phyloP scores from a whole-genome alignment of 441 rosid genomes.

The Adansonia gregorii region DNA sequence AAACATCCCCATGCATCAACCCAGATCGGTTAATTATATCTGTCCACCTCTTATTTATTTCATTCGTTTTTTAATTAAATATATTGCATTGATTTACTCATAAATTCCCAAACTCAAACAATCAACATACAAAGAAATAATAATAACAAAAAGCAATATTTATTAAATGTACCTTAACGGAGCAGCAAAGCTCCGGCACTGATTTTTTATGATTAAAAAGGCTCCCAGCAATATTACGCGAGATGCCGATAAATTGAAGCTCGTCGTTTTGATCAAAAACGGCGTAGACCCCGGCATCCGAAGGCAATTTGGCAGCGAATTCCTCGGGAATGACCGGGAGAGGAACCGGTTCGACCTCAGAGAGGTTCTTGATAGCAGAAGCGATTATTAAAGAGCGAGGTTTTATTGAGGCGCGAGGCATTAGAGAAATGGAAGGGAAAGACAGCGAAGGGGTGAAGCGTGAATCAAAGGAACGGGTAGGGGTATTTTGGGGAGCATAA shows the following conservation, averaged over 20 bases:
- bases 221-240: slow-evolving; percentile 79
- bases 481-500: slow-evolving; percentile 41
- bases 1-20: slow-evolving; percentile 6
- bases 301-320: slow-evolving; percentile 43
- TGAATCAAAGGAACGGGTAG: slow-evolving; percentile 40
- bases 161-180: slow-evolving; percentile 60
- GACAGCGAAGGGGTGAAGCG: slow-evolving; percentile 42
- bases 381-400: slow-evolving; percentile 47
- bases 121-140: neutral
- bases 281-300: slow-evolving; percentile 81
- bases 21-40: neutral
- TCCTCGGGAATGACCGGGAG: slow-evolving; percentile 46
- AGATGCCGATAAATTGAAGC: slow-evolving; percentile 86
- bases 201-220: slow-evolving; percentile 64
- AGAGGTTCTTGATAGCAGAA: slow-evolving; percentile 55
- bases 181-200: slow-evolving; percentile 72
- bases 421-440: slow-evolving; percentile 43
- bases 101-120: neutral
- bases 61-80: neutral
- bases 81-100: neutral
- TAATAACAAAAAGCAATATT: neutral
- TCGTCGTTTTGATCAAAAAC: slow-evolving; percentile 61
- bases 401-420: slow-evolving; percentile 32
- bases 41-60: neutral
- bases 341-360: slow-evolving; percentile 53